Conservation (phyloP, 768 basidiomycete genomes). For the Kwoniella dejecticola region DNA sequence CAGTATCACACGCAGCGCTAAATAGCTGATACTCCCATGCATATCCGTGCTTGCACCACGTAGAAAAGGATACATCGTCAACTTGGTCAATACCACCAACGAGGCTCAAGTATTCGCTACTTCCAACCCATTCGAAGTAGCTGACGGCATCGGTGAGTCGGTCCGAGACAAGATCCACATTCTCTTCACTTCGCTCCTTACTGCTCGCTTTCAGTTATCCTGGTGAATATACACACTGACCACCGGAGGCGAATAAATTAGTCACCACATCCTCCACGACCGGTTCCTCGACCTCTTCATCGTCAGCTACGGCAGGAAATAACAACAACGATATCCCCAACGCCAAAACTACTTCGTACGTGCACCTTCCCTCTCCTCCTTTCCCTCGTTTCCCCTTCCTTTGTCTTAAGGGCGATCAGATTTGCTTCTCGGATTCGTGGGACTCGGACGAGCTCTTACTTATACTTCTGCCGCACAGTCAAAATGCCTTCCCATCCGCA, state of each 20-base stretch:
- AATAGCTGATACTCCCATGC: no score
- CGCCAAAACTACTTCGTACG: conserved; percentile 8
- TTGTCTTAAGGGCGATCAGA: no score
- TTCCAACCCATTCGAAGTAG: conserved; percentile 37
- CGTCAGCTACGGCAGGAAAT: background rate
- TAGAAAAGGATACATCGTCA: conserved; percentile 40
- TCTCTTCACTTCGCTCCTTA: background rate
- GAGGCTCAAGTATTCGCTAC: conserved; percentile 39
- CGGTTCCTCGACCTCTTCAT: background rate
- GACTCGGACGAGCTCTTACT: background rate
- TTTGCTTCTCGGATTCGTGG: no score
- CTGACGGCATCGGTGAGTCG: conserved; percentile 39
- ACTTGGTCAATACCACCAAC: conserved; percentile 44
- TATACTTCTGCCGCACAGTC: background rate
- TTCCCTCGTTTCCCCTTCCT: background rate
- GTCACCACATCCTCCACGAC: conserved; percentile 8
- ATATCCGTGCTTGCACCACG: background rate
- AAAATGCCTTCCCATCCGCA: background rate
- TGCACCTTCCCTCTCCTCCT: background rate
- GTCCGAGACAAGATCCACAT: no score
- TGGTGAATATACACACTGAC: background rate
- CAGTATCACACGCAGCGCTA: no score
- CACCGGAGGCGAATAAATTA: no score
- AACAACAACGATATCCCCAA: conserved; percentile 19
- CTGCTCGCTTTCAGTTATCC: background rate